Conservation (phyloP, 495 filamentous ascomycete genomes). For the Penicillium daleae region DNA sequence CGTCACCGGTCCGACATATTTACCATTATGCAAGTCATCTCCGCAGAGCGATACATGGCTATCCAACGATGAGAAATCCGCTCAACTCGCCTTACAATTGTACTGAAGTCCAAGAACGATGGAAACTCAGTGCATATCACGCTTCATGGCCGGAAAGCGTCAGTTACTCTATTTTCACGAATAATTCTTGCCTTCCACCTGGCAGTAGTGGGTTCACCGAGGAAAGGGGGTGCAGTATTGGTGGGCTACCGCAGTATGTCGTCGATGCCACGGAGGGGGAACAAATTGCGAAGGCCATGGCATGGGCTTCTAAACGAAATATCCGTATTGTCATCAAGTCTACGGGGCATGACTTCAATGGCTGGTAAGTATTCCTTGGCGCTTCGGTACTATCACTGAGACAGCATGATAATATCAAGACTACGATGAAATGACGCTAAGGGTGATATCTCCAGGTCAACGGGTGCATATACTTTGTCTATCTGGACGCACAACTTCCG, state of each 20-base stretch:
- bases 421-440: neutral
- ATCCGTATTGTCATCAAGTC: conserved; percentile 57
- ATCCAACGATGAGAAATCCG: conserved; percentile 27
- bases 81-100: conserved; percentile 24
- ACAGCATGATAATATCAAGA: neutral
- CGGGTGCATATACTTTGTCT: conserved; percentile 51
- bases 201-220: conserved; percentile 19
- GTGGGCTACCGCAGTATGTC: conserved; percentile 33
- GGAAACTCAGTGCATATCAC: conserved; percentile 27
- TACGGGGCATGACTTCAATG: conserved; percentile 58
- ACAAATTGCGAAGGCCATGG: conserved; percentile 38
- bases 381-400: neutral
- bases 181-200: conserved; percentile 33
- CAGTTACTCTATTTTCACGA: conserved; percentile 28
- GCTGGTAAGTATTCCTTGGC: conserved; percentile 34
- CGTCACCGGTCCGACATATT: neutral
- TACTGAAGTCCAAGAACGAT: conserved; percentile 26
- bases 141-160: conserved; percentile 26
- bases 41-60: conserved; percentile 31
- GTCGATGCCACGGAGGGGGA: conserved; percentile 36
- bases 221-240: conserved; percentile 27
- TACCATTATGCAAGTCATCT: conserved; percentile 23
- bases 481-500: conserved; percentile 55
- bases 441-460: conserved; percentile 35
- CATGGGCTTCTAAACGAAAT: conserved; percentile 54